Conservation (phyloP, 2,329 filamentous ascomycete species). For the Orbilia blumenaviensis region DNA sequence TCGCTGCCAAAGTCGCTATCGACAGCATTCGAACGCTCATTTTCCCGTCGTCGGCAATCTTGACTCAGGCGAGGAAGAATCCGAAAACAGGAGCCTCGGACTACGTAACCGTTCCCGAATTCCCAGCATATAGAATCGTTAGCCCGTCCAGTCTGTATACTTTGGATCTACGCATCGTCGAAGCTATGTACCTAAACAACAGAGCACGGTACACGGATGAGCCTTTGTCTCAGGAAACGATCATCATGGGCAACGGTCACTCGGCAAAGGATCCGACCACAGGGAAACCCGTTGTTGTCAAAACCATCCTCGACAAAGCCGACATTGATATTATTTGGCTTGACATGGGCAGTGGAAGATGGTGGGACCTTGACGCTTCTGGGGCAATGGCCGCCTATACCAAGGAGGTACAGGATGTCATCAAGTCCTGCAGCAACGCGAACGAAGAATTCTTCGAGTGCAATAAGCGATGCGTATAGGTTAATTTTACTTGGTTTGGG, state of each 20-base stretch:
- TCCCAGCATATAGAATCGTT: slow-evolving; percentile 43
- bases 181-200: slow-evolving; percentile 47
- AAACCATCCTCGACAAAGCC: slow-evolving; percentile 30
- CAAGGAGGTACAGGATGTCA: slow-evolving; percentile 31
- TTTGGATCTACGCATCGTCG: slow-evolving; percentile 26
- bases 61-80: slow-evolving; percentile 49
- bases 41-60: slow-evolving; percentile 40
- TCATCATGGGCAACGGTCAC: slow-evolving; percentile 51
- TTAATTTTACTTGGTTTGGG: slow-evolving; percentile 12
- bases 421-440: slow-evolving; percentile 36
- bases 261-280: slow-evolving; percentile 37
- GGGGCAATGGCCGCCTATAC: slow-evolving; percentile 47
- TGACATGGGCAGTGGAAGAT: slow-evolving; percentile 51
- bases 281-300: slow-evolving; percentile 42
- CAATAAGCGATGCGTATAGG: slow-evolving; percentile 43
- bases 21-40: slow-evolving; percentile 40
- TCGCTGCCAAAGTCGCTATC: slow-evolving; percentile 48
- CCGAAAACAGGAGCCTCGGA: slow-evolving; percentile 37
- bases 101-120: slow-evolving; percentile 43
- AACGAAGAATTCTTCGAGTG: slow-evolving; percentile 48
- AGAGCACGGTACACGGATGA: slow-evolving; percentile 30
- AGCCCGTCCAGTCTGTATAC: slow-evolving; percentile 32
- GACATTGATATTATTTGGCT: slow-evolving; percentile 36
- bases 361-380: slow-evolving; percentile 51
- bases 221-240: background rate